phyloP scores from a whole-genome alignment of 2,329 filamentous ascomycete species.

The Nothomitra cinnamomea region DNA sequence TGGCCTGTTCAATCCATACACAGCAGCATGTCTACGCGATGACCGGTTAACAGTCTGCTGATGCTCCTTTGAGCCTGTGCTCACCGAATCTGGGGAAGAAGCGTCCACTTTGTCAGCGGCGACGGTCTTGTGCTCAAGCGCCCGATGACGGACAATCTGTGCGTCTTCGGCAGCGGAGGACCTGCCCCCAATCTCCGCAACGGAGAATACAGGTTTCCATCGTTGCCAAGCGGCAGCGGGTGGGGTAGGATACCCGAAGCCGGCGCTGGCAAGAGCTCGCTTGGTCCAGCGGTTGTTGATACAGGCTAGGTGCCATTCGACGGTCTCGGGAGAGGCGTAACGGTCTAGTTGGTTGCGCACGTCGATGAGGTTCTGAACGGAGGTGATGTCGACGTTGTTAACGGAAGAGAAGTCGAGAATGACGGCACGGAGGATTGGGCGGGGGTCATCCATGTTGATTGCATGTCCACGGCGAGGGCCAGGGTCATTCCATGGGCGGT shows the following conservation, averaged over 20 bases:
- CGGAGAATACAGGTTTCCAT: constrained; percentile 92
- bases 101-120: neutral
- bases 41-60: neutral
- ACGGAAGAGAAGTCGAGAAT: constrained; percentile 89
- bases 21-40: constrained; percentile 35
- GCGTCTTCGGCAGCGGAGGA: constrained; percentile 53
- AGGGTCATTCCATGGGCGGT: constrained; percentile 91
- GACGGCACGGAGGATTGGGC: constrained; percentile 67
- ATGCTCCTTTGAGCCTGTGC: neutral
- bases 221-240: constrained; percentile 38
- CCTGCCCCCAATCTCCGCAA: constrained; percentile 65
- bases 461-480: constrained; percentile 46
- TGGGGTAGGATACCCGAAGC: constrained; percentile 67
- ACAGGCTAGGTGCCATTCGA: constrained; percentile 93
- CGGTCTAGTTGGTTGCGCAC: constrained; percentile 85
- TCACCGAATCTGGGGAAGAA: neutral
- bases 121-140: constrained; percentile 14
- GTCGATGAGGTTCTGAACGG: constrained; percentile 81
- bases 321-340: constrained; percentile 61
- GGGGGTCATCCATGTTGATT: constrained; percentile 27
- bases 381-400: constrained; percentile 87
- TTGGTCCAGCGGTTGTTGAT: constrained; percentile 93
- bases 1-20: constrained; percentile 76
- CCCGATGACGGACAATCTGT: constrained; percentile 32
- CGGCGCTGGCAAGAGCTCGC: constrained; percentile 68